These are phyloP conservation scores for Fusarium beomiforme DNA, from an alignment of 2,329 filamentous ascomycete species.

Conservation along the genomic window DNA sequence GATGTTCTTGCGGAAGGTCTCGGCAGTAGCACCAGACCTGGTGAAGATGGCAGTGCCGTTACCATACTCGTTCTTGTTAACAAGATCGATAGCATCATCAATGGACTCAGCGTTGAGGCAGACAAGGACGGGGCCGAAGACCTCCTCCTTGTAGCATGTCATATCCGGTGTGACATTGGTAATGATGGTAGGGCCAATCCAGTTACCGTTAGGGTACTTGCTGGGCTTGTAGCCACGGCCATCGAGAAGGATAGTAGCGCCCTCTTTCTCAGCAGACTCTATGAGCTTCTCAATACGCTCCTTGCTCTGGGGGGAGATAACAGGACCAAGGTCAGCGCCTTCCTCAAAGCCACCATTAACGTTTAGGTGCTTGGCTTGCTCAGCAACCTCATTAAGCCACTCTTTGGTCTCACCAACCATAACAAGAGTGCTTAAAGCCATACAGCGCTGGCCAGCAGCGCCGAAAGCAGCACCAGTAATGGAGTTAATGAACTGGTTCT, in stretches of 20 bases:
- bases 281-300: slow-evolving; percentile 81
- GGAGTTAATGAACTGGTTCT: slow-evolving; percentile 88
- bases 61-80: slow-evolving; percentile 88
- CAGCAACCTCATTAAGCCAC: slow-evolving; percentile 82
- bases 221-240: slow-evolving; percentile 77
- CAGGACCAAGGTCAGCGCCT: slow-evolving; percentile 82
- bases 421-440: slow-evolving; percentile 85
- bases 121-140: slow-evolving; percentile 86
- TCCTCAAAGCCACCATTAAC: slow-evolving; percentile 85
- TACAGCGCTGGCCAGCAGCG: slow-evolving; percentile 85
- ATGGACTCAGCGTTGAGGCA: slow-evolving; percentile 82
- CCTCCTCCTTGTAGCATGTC: slow-evolving; percentile 86
- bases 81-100: slow-evolving; percentile 81
- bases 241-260: slow-evolving; percentile 84
- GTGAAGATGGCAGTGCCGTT: slow-evolving; percentile 91
- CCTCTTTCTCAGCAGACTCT: slow-evolving; percentile 79
- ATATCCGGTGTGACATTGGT: slow-evolving; percentile 82
- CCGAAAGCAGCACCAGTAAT: slow-evolving; percentile 87
- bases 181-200: slow-evolving; percentile 85
- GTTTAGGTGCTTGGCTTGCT: slow-evolving; percentile 76
- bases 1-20: slow-evolving; percentile 81
- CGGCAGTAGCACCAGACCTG: slow-evolving; percentile 78
- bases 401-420: slow-evolving; percentile 87
- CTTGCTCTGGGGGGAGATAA: slow-evolving; percentile 83
- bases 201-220: slow-evolving; percentile 89